Percentiles rank a stretch among this genome's conserved stretches.
These are phyloP conservation scores for Arabidopsis thaliana DNA, from an alignment of 345 rosid genomes.

Conservation along the genomic window DNA sequence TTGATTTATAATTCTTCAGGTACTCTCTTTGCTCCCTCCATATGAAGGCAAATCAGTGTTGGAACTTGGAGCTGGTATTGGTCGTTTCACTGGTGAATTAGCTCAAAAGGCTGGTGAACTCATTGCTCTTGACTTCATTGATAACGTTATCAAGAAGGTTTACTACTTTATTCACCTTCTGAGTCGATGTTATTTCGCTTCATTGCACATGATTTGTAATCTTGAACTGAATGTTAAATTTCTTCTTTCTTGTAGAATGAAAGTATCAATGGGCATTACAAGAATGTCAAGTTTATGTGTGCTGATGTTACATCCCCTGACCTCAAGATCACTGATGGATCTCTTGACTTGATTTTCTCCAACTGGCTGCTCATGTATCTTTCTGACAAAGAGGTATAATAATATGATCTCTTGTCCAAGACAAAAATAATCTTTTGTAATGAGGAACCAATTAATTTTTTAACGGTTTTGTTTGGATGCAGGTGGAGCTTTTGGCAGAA, in stretches of 20 bases:
- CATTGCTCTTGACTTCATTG: slow-evolving; percentile 88
- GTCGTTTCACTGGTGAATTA: slow-evolving; percentile 91
- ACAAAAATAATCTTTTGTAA: neutral
- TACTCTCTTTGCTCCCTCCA: slow-evolving; percentile 84
- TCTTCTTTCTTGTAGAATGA: slow-evolving; percentile 64
- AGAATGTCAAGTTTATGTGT: slow-evolving; percentile 85
- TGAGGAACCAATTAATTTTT: slow-evolving; percentile 4
- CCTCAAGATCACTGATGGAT: slow-evolving; percentile 67
- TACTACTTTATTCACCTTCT: slow-evolving; percentile 23
- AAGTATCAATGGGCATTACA: slow-evolving; percentile 71
- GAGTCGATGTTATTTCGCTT: neutral
- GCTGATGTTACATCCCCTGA: slow-evolving; percentile 90
- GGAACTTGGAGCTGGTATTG: slow-evolving; percentile 97
- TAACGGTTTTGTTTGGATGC: slow-evolving; percentile 22
- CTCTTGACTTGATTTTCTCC: slow-evolving; percentile 86
- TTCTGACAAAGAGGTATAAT: slow-evolving; percentile 80
- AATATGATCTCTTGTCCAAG: neutral
- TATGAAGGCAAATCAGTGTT: slow-evolving; percentile 78
- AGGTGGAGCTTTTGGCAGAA: slow-evolving; percentile 80
- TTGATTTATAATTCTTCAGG: slow-evolving; percentile 39
- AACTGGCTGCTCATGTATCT: slow-evolving; percentile 99
- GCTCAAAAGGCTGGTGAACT: slow-evolving; percentile 83
- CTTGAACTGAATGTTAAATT: slow-evolving; percentile 1
- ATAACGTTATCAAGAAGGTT: slow-evolving; percentile 84
- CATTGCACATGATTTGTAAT: neutral